These are phyloP conservation scores for Pyrenochaeta sp. DNA, from an alignment of 2,329 filamentous ascomycete genomes.

Conservation along the genomic window DNA sequence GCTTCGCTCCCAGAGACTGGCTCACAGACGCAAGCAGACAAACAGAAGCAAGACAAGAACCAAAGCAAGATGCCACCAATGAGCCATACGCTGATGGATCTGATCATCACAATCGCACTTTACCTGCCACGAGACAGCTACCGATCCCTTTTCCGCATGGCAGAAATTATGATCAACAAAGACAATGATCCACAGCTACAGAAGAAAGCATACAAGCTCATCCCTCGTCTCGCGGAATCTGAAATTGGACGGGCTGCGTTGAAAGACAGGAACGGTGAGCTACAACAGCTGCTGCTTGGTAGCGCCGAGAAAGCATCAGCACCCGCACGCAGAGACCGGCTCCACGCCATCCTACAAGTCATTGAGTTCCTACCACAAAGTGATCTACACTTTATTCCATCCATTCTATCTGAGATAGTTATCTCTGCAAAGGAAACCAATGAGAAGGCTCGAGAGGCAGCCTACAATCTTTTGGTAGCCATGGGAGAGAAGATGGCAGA, in stretches of 20 bases:
- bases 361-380: slow-evolving; percentile 78
- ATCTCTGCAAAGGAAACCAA: slow-evolving; percentile 98
- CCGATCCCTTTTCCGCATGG: slow-evolving; percentile 83
- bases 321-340: slow-evolving; percentile 84
- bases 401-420: slow-evolving; percentile 90
- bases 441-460: slow-evolving; percentile 87
- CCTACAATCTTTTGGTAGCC: slow-evolving; percentile 87
- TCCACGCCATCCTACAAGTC: slow-evolving; percentile 82
- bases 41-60: slow-evolving; percentile 67
- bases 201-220: slow-evolving; percentile 99
- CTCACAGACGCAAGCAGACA: slow-evolving; percentile 69
- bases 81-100: slow-evolving; percentile 93
- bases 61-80: slow-evolving; percentile 87
- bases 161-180: slow-evolving; percentile 81
- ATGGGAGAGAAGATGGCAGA: slow-evolving; percentile 86
- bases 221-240: slow-evolving; percentile 86
- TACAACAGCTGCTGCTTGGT: slow-evolving; percentile 81
- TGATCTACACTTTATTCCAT: slow-evolving; percentile 91
- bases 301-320: slow-evolving; percentile 86
- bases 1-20: slow-evolving; percentile 47
- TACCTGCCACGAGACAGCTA: slow-evolving; percentile 92
- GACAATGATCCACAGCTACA: slow-evolving; percentile 89
- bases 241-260: slow-evolving; percentile 80
- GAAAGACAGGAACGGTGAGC: slow-evolving; percentile 74
- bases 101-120: slow-evolving; percentile 94